Base-by-base conservation (phyloP, 257 asterid genomes). In the Petunia axillaris region DNA sequence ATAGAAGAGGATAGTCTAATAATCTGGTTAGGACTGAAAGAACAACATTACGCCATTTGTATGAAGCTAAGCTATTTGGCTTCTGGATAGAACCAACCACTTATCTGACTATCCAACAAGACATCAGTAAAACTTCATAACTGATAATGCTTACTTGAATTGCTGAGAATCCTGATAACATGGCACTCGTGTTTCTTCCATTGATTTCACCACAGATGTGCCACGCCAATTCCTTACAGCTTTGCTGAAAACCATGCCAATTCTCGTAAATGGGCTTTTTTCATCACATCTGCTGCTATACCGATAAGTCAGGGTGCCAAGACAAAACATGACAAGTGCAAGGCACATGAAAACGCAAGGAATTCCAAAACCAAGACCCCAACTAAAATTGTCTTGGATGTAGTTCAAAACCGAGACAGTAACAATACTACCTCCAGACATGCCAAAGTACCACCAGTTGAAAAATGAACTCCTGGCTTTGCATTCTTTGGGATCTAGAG, bases 301-400 rank as follows among this genome's bases (percentile, higher is more conserved):
- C 3, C 94, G 86, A 76, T 91, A 93, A 3, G 97, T 89, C 52
- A 14, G 60, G 8, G 91, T 87, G 58, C 96, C 94, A 5, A 91
- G 90, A 11, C 83, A 74, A 80, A 89, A 90, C 44, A 87, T 82
- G 71, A 83, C 15, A 37, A 93, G 82, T 3, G 94, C 92, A 40
- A 92, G 76, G 85, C 86, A 82, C 92, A 91, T 89, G 64, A 75
- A 85, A 64, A 90, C 66, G 82, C 94, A 89, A 67, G 96, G 94
- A 82, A 92, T 89, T 11, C 96, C 97, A 81, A 91, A 91, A 50
- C 96, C 97, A 78, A 91, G 94, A 48, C 79, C 93, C 97, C 97
- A 92, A 83, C 93, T 89, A 57, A 88, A 64, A 80, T 88, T 90
- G 76, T 93, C 96, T 76, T 91, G 94, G 73, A 93, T 88, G 78